Evolutionary conservation across 2,329 filamentous ascomycete species (phyloP), one percentile per base, ranked within the genome.

Genomic region (Epichloe sylvatica): DNA sequence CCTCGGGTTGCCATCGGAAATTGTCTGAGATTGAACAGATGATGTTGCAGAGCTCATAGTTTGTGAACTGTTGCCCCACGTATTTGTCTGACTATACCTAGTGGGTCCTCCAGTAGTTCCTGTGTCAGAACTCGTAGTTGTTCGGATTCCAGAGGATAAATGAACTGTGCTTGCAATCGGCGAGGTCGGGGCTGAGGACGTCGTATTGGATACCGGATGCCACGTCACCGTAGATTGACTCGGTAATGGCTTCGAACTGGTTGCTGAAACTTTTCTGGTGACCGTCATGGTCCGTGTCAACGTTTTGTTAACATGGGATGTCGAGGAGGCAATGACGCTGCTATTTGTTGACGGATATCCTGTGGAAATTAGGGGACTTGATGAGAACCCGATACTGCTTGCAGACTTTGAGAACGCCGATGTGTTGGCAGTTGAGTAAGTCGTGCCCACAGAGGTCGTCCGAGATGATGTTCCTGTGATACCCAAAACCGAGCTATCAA

Each of bases 401-500:
- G 45, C 33, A 17, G 41, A 15, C 8, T 45, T 35, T 15, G 43
- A 49, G 12, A 19, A 4, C 6, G 13, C 38, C 35, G 39, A 23
- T 30, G 36, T 46, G 44, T 15, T n/a, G 17, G 35, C 19, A 35
- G 38, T 42, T 6, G 39, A 38, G n/a, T 40, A 13, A 11, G 30
- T 34, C 17, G 23, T 17, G 9, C 7, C 13, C 35, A 40, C 39
- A 19, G 44, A 45, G 42, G 35, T 44, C 17, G 44, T 30, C 9
- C 21, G 25, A 6, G 44, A 40, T 15, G 33, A 34, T 7, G 48
- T 36, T 17, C 47, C 47, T 9, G 51, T 52, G n/a, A 52, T 40
- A 11, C 51, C 48, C 48, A 52, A 45, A 6, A 43, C 48, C 37
- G 51, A 52, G 41, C 51, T 50, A 21, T 35, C 34, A 9, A 50